A percentile compares a stretch with the other conserved stretches of the same genome.
phyloP scores from a whole-genome alignment of 2,329 filamentous ascomycete species.

The Ustulina deusta region DNA sequence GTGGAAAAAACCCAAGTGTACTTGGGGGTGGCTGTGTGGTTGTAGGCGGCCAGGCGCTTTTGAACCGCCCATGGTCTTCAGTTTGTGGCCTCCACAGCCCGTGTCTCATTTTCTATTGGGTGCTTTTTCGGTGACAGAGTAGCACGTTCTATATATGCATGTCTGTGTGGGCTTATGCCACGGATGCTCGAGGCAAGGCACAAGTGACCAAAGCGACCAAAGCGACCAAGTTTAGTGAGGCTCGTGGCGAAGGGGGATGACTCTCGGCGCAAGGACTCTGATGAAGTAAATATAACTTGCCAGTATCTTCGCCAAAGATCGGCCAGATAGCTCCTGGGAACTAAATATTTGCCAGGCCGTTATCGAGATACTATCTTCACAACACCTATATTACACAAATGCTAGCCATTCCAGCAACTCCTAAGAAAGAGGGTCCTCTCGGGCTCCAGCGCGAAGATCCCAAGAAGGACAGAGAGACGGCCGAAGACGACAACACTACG shows the following conservation, averaged over 20 bases:
- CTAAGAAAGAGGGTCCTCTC: background rate
- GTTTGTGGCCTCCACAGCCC: background rate
- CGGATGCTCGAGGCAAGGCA: background rate
- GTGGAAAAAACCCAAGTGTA: background rate
- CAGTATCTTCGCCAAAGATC: background rate
- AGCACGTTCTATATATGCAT: background rate
- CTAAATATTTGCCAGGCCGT: background rate
- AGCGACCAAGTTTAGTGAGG: background rate
- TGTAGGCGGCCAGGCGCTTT: background rate
- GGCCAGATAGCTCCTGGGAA: background rate
- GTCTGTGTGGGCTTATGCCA: too few species aligned
- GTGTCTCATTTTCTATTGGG: background rate
- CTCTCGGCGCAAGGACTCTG: background rate
- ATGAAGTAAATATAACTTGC: background rate
- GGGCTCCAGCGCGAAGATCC: background rate
- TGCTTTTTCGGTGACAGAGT: background rate
- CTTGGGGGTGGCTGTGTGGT: background rate
- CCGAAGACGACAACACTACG: background rate
- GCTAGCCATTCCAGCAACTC: background rate
- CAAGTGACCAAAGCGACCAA: background rate
- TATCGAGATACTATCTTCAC: background rate
- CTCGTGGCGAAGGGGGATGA: background rate
- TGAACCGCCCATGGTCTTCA: background rate
- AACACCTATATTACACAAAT: background rate
- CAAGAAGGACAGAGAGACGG: background rate